phyloP scores from a whole-genome alignment of 1,139 yeast species.

The Entelexis sorbosivorans region DNA sequence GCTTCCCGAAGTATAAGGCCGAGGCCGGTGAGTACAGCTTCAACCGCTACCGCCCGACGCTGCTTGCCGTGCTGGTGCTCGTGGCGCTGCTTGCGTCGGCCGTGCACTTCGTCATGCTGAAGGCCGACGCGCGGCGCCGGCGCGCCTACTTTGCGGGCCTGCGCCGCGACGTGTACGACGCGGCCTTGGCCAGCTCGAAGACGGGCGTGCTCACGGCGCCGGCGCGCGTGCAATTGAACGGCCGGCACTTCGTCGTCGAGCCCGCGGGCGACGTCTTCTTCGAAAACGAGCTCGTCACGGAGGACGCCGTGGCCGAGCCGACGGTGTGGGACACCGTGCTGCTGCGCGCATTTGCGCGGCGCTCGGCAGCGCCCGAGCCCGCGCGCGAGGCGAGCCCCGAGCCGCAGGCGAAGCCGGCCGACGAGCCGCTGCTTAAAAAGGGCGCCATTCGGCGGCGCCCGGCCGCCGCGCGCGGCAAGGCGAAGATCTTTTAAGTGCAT shows the following conservation, averaged over 20 bases:
- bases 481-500: conserved; percentile 22
- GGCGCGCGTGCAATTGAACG: conserved; percentile 34
- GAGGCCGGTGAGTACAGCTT: conserved; percentile 34
- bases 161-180: conserved; percentile 27
- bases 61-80: conserved; percentile 42
- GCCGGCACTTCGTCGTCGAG: conserved; percentile 44
- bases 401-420: background rate
- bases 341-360: conserved; percentile 30
- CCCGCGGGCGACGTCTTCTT: conserved; percentile 60
- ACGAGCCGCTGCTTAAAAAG: conserved; percentile 13
- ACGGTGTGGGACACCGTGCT: conserved; percentile 48
- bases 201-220: conserved; percentile 29
- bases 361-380: background rate
- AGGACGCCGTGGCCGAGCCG: conserved; percentile 35
- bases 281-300: conserved; percentile 36
- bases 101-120: conserved; percentile 43
- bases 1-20: conserved; percentile 63
- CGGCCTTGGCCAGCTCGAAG: conserved; percentile 41
- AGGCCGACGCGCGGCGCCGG: conserved; percentile 40
- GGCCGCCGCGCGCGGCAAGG: conserved; percentile 22
- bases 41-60: conserved; percentile 40
- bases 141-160: conserved; percentile 41
- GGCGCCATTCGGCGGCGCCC: conserved; percentile 22
- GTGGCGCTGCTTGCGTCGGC: conserved; percentile 41
- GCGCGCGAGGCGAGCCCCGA: background rate